These are phyloP conservation scores for Candida anutae DNA, from an alignment of 1,139 yeast genomes.

Conservation along the genomic window DNA sequence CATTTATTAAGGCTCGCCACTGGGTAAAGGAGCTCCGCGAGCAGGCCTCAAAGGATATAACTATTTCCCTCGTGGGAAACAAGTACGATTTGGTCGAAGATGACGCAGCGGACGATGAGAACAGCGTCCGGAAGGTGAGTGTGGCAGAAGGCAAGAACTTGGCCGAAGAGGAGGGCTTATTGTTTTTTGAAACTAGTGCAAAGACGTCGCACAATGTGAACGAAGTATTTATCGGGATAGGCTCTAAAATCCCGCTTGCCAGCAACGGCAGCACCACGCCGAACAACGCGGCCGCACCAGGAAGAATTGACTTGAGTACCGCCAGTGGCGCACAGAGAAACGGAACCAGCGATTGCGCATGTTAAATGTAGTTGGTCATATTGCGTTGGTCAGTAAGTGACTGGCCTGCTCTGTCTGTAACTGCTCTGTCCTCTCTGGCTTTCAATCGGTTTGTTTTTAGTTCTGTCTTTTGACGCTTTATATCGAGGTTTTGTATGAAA, in stretches of 20 bases:
- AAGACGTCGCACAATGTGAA: constrained; percentile 80
- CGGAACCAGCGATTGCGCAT: constrained; percentile 10
- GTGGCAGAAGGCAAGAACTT: constrained; percentile 77
- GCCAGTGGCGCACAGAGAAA: constrained; percentile 1
- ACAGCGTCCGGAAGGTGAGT: constrained; percentile 64
- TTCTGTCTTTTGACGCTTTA: too few relatives aligned
- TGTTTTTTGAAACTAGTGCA: constrained; percentile 91
- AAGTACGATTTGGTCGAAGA: constrained; percentile 62
- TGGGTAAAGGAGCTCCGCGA: constrained; percentile 97
- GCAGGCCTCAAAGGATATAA: constrained; percentile 85
- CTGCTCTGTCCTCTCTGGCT: too few relatives aligned
- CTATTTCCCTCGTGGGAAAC: constrained; percentile 91
- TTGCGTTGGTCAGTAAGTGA: too few relatives aligned
- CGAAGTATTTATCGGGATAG: constrained; percentile 76
- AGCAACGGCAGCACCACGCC: constrained; percentile 3
- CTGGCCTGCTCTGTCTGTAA: too few relatives aligned
- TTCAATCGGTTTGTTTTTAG: too few relatives aligned
- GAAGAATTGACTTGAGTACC: constrained; percentile 12
- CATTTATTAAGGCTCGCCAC: constrained; percentile 95
- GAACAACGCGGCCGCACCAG: constrained; percentile 4
- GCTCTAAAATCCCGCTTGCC: constrained; percentile 60
- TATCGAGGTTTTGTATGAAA: too few relatives aligned
- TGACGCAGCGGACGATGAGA: constrained; percentile 15
- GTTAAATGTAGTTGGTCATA: too few relatives aligned
- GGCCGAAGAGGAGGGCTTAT: constrained; percentile 62